Evolutionary conservation across 768 basidiomycete genomes (phyloP), one percentile per base, ranked within the genome.

Genomic region (Termitomyces sp.): DNA sequence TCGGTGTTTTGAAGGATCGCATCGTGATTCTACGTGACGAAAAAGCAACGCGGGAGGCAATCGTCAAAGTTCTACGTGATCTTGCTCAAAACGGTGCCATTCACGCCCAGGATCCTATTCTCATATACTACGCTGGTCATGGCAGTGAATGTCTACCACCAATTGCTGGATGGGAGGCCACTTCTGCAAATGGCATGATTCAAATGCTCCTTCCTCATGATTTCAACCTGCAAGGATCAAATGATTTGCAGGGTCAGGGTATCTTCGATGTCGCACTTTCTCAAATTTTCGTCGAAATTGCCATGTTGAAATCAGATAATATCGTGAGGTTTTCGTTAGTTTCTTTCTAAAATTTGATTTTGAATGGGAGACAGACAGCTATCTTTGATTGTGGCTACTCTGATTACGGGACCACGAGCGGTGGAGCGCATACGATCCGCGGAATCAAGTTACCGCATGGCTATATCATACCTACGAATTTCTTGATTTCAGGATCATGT

Each of bases 51-150:
- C 43, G 55, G 10, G 18, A 28, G 16, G 33, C 14, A 20, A 59
- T 52, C 35, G 24, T 59, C 6, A 13, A 18, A 9, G 44, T n/a
- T 24, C 47, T 62, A 20, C 26, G 22, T 0, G 26, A 24, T 14
- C 33, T 62, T 13, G 50, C 35, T 5, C 18, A 22, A 2, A 57
- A 55, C 24, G 32, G 40, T 2, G n/a, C 16, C 3, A 62, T 62
- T 22, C 13, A 13, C 14, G 16, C 49, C 8, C 45, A 47, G 26
- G 52, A 55, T 55, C 54, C 61, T 16, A 59, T 62, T 11, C 28
- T 62, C 11, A 56, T 62, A 14, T 62, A 59, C 20, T 62, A 55
- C 22, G 61, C 61, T 28, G 61, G 58, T 40, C 61, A 55, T 51
- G 54, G 58, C n/a, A 16, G 43, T 32, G 43, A 57, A n/a, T 26